Evolutionary conservation across 129 eudicot species (phyloP).

Genomic region (Centrapalus pauciflorus): DNA sequence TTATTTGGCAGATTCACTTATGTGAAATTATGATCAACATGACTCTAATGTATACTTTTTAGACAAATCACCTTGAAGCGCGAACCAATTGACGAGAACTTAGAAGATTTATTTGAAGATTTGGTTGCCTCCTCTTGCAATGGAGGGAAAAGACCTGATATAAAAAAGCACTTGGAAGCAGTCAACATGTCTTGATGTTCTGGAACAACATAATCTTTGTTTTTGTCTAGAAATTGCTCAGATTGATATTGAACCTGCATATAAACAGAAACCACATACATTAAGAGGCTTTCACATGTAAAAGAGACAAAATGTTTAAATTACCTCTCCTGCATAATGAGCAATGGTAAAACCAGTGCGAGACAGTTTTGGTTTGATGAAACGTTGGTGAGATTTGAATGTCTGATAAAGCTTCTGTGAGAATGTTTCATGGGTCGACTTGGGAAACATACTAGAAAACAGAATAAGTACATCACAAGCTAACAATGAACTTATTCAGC

Average conservation of each 20-base stretch:
- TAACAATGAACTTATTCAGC: constrained; percentile 3
- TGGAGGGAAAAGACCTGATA: constrained; percentile 87
- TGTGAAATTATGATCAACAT: not conserved
- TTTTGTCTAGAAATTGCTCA: constrained; percentile 88
- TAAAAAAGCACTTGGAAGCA: constrained; percentile 86
- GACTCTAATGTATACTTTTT: not conserved
- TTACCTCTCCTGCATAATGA: constrained; percentile 99
- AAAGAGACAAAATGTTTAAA: not conserved
- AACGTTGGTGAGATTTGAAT: constrained; percentile 72
- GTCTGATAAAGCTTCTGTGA: constrained; percentile 93
- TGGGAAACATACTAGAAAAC: constrained; percentile 95
- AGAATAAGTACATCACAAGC: constrained; percentile 22
- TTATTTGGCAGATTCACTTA: not conserved
- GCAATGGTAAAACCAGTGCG: constrained; percentile 90
- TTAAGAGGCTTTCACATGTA: constrained; percentile 3
- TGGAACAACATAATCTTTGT: constrained; percentile 94
- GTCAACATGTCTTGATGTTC: constrained; percentile 94
- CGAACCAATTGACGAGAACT: constrained; percentile 95
- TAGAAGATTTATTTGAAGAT: constrained; percentile 81
- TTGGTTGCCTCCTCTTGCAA: constrained; percentile 63
- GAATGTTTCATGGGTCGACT: constrained; percentile 95
- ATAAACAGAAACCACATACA: constrained; percentile 17
- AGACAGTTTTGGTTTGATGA: constrained; percentile 85
- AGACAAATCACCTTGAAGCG: constrained; percentile 61
- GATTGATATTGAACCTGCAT: constrained; percentile 87